Base-by-base conservation (phyloP, 2,329 filamentous ascomycete species). In the Dichotomopilus funicola region DNA sequence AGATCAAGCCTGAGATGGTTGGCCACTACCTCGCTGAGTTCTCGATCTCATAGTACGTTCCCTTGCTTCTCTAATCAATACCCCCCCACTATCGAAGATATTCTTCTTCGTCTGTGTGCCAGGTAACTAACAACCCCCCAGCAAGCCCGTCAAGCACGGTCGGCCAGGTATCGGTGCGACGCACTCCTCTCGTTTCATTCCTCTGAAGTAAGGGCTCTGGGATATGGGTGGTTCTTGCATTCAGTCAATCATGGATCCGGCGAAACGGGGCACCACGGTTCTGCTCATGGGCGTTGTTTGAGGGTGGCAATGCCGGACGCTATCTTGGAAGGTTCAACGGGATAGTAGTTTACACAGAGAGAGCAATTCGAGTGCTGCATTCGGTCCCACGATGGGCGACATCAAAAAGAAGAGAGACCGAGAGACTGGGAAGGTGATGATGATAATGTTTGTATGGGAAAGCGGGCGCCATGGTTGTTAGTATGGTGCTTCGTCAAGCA, bases 1-100 rank as follows among this genome's bases (percentile, higher is more conserved):
- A 99, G 80, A 94, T 99, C 82, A 96, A 96, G 87, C 94, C 94
- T 70, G 94, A 99, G 85, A 99, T 99, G 94, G 94, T 99, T 78
- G 94, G 94, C 76, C 92, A 97, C 84, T 96, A 96, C 85, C 84
- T 99, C 67, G 94, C 83, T 73, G 94, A 99, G 81, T 99, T 99
- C 86, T 96, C 91, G 68, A 99, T 99, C 82, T 94, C 92, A 82
- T 99, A 99, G 90, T 95, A 88, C 70, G 89, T 90, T 35, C 44
- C 34, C 33, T 12, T 36, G 31, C 31, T 43, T 3, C 8, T 27
- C 19, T 27, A 27, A 27, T 27, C 19, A 27, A 27, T 27, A 27
- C 19, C 19, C 19, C 19, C 19, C 19, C 19, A 27, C 19, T 27
- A 27, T 27, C 19, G 19, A 27, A 27, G 19, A 27, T 27, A 27